These are phyloP conservation scores for Paecilomyces sp. DNA, from an alignment of 2,329 filamentous ascomycete genomes.

Conservation along the genomic window DNA sequence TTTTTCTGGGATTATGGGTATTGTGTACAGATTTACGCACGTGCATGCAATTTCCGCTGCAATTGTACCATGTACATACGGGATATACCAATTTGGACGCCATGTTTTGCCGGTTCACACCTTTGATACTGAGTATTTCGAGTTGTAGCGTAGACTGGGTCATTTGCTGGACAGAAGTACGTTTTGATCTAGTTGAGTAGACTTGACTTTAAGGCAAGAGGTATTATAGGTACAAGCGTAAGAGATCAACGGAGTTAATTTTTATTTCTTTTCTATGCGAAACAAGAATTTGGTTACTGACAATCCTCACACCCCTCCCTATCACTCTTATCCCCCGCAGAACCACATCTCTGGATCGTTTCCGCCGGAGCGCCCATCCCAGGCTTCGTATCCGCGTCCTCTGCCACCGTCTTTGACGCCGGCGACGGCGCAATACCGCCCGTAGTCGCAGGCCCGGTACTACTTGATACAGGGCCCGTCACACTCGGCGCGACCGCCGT, in stretches of 20 bases:
- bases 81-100: not conserved
- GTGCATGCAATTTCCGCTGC: slow-evolving; percentile 1
- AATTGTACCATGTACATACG: slow-evolving; percentile 2
- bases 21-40: not conserved
- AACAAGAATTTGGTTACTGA: slow-evolving; percentile 5
- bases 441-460: not conserved
- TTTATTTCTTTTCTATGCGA: too few relatives aligned
- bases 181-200: too few relatives aligned
- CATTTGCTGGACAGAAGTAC: not conserved
- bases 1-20: not conserved
- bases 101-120: not conserved
- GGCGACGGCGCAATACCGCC: not conserved
- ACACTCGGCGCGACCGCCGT: not conserved
- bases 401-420: not conserved
- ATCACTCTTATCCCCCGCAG: slow-evolving; percentile 6
- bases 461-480: not conserved
- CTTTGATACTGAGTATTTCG: not conserved
- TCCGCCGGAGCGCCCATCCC: not conserved
- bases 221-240: too few relatives aligned
- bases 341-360: not conserved
- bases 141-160: not conserved
- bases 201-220: too few relatives aligned
- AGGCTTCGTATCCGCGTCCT: not conserved
- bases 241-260: too few relatives aligned
- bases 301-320: slow-evolving; percentile 20